Evolutionary conservation across 805 yeast genomes (phyloP).

Genomic region (Isabelozyma gotoi): DNA sequence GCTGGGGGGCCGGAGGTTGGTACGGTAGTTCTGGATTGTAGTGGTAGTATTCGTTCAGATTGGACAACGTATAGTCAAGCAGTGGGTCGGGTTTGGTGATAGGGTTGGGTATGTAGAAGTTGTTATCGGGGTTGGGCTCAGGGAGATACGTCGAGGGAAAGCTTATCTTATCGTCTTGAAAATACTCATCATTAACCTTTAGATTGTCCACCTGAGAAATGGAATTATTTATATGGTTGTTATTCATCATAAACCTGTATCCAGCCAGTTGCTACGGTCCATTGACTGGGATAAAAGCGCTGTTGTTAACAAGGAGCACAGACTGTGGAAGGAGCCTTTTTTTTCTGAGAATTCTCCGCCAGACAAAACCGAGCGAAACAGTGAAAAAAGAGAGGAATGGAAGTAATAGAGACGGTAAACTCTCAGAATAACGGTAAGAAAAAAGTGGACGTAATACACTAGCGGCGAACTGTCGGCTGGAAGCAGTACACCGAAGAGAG

Average conservation of each 20-base stretch:
- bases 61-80: background rate
- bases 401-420: too few species aligned
- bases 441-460: too few species aligned
- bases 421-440: too few species aligned
- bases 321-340: too few species aligned
- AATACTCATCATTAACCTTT: background rate
- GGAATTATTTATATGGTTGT: background rate
- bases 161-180: background rate
- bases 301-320: too few species aligned
- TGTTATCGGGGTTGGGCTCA: background rate
- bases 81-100: background rate
- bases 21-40: constrained; percentile 7
- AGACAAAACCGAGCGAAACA: too few species aligned
- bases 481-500: too few species aligned
- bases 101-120: background rate
- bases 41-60: constrained; percentile 1
- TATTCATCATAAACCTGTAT: background rate
- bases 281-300: background rate
- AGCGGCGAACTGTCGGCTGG: too few species aligned
- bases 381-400: too few species aligned
- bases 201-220: background rate
- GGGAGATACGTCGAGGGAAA: background rate
- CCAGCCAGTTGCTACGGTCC: background rate
- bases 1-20: constrained; percentile 9
- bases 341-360: too few species aligned